Evolutionary conservation across 2,329 filamentous ascomycete genomes (phyloP), one percentile per base, ranked within the genome.

Genomic region (Rutstroemia sp.): DNA sequence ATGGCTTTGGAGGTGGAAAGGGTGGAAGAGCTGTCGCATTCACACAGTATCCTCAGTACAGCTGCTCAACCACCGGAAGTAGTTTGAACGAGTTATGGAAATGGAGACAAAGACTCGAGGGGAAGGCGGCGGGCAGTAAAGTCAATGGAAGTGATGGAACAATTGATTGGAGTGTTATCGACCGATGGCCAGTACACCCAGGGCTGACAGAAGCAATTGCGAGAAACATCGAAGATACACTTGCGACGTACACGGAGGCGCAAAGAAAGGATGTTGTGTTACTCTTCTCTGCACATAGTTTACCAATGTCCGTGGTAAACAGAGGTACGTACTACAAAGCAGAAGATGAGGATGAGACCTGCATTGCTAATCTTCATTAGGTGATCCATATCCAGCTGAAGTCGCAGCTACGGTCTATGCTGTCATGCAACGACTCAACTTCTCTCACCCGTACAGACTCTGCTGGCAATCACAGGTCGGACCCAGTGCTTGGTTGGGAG

Each of bases 391-490:
- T 70, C 92, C 94, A 1, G 87, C 89, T 34, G 94, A 99, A 72
- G 94, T 99, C 5, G 92, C 89, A 6, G 94, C 94, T 9, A 99
- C 94, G 0, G 94, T 97, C 8, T 86, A 96, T 69, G 92, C 92
- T 2, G 92, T 99, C n/a, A 96, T 96, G 88, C 83, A 95, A 70
- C 81, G 89, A 49, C 79, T 99, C 14, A 86, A 86, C 34, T 91
- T 94, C 73, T 86, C 83, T 59, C 94, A 99, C 73, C 89, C 88
- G 5, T 97, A 96, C 73, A 86, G 94, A 54, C 78, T 99, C 17
- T 94, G 92, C 68, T 99, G 94, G 94, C 94, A 99, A 72, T 96
- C 92, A 5, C 94, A 99, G 73, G 94, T 99, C 61, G 94, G 95
- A 7, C 94, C 95, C 0, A 89, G 87, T 27, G 88, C 94, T 19